Evolutionary conservation across 345 rosid genomes (phyloP), one percentile per base, ranked within the genome.

Genomic region (Euclidium syriacum): DNA sequence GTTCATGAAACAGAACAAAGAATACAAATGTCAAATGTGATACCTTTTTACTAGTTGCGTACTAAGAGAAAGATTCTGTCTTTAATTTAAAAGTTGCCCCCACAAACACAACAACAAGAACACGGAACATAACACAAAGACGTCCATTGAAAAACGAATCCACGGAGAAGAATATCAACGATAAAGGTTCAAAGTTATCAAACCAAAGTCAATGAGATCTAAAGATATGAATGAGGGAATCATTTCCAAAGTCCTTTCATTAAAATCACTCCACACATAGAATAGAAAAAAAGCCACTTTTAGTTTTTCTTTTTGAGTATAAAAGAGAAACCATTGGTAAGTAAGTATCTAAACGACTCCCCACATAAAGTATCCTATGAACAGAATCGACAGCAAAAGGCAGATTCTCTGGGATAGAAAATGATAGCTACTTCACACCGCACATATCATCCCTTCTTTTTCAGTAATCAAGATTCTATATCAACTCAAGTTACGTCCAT

Each of bases 1-100:
- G 15, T 55, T 55, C 70, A 11, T 16, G n/a, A 15, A 65, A 30
- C 54, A 54, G 38, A 30, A 34, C 36, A 65, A 46, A 34, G 19
- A 6, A 48, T 44, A 61, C 66, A 34, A 61, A 60, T 68, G 54
- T 60, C 55, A n/a, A 52, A 52, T 60, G 61, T 52, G 55, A 70
- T 62, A 68, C 67, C 54, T 68, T 52, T n/a, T 68, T 68, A 60
- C 62, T 25, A 25, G 74, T 70, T 62, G 63, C 74, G 63, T 53
- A 70, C 29, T 47, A 30, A 53, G 29, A 54, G 24, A 62, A 46
- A 62, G 20, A 61, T 44, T 70, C 67, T 7, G 38, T 38, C 34
- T 47, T 55, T 62, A 32, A 29, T 39, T 5, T 0, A n/a, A 62
- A 62, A 62, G 51, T 70, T 39, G 16, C 10, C 62, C 18, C 36